Conservation (phyloP, 2,329 filamentous ascomycete species). For the Sphaceloma murrayae region DNA sequence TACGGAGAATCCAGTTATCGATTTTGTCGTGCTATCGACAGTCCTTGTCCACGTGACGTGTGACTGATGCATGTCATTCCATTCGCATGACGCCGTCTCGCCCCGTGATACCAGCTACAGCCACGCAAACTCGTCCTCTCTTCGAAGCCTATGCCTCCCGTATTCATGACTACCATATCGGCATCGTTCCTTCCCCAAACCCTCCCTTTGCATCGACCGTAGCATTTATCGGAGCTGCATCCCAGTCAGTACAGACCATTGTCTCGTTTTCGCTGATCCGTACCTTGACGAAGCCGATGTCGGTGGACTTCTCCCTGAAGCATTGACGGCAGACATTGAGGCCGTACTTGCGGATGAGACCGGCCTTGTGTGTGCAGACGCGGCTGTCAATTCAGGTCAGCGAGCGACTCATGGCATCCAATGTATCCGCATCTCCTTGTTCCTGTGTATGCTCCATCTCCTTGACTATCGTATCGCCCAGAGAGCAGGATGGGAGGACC, state of each 20-base stretch:
- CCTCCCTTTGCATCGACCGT: not conserved
- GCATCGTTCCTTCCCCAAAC: not conserved
- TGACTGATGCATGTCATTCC: constrained; percentile 12
- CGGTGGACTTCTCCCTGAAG: constrained; percentile 58
- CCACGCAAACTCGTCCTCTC: not conserved
- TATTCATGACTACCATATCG: not conserved
- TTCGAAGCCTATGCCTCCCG: not conserved
- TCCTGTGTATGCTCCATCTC: constrained; percentile 4
- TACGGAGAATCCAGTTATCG: constrained; percentile 2
- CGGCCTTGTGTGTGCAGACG: constrained; percentile 88
- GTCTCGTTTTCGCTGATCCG: not conserved
- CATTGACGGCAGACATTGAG: constrained; percentile 70
- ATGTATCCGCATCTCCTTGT: not conserved
- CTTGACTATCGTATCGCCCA: too few relatives aligned
- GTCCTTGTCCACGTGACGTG: constrained; percentile 3
- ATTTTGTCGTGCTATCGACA: constrained; percentile 13
- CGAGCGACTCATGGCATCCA: constrained; percentile 19
- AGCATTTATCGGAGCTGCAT: constrained; percentile 28
- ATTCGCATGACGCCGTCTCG: constrained; percentile 5
- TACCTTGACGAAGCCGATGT: constrained; percentile 63
- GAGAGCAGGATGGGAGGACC: constrained; percentile 33
- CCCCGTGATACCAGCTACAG: not conserved
- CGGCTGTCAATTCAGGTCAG: constrained; percentile 45
- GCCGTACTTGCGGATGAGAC: constrained; percentile 99
- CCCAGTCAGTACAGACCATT: not conserved